Evolutionary conservation across 305 asterid genomes (phyloP).

Genomic region (Fraxinus paxiana): DNA sequence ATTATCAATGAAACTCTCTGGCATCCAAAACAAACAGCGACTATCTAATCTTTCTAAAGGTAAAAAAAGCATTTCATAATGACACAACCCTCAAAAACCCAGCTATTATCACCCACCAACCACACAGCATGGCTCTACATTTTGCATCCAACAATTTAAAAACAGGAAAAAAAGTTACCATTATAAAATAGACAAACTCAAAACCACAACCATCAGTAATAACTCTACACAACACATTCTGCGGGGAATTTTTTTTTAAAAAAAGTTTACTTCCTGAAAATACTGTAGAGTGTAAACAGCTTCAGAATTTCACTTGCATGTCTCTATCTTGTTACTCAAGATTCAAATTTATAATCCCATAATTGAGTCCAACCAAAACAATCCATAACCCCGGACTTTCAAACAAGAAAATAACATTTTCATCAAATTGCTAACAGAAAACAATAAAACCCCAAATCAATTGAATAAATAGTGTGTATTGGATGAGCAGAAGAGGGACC

Average conservation of each 20-base stretch:
- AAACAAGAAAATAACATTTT: neutral
- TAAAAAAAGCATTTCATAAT: neutral
- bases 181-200: neutral
- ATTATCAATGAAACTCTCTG: neutral
- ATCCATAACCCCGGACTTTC: constrained; percentile 18
- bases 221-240: neutral
- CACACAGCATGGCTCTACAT: neutral
- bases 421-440: neutral
- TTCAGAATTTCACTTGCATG: neutral
- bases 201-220: neutral
- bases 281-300: neutral
- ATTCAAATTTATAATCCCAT: neutral
- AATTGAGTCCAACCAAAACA: constrained; percentile 13
- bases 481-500: constrained; percentile 30
- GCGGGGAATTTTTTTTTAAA: neutral
- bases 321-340: neutral
- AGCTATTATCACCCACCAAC: neutral
- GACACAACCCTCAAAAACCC: neutral
- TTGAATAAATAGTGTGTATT: neutral
- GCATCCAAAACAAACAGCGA: neutral
- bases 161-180: neutral
- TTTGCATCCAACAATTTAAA: neutral
- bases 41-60: neutral
- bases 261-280: too few species aligned
- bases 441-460: neutral